phyloP scores from a whole-genome alignment of 2,329 filamentous ascomycete species.

The Diaporthe sp. region DNA sequence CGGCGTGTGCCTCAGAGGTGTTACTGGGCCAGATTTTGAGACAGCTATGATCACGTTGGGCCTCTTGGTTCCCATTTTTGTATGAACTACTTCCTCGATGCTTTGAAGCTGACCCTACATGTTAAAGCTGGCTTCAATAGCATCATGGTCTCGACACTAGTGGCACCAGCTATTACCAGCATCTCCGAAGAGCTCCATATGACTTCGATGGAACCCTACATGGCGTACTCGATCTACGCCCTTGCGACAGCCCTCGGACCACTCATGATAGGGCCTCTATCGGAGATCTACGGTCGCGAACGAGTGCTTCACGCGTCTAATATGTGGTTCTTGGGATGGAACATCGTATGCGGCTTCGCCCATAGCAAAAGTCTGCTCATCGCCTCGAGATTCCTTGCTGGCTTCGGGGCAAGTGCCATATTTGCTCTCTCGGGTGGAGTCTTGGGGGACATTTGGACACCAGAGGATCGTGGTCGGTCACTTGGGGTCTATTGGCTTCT shows the following conservation, averaged over 20 bases:
- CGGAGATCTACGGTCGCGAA: conserved; percentile 63
- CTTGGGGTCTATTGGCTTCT: conserved; percentile 54
- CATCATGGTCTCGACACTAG: conserved; percentile 65
- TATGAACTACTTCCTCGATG: too few relatives aligned
- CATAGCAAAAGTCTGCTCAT: conserved; percentile 56
- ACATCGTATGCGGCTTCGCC: conserved; percentile 59
- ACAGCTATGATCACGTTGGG: too few relatives aligned
- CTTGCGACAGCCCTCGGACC: conserved; percentile 60
- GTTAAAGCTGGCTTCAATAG: conserved; percentile 59
- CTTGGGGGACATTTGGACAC: conserved; percentile 60
- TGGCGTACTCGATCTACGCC: conserved; percentile 61
- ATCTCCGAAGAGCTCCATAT: conserved; percentile 68
- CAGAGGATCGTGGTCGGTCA: conserved; percentile 60
- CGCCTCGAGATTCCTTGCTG: conserved; percentile 60
- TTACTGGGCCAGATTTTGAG: too few relatives aligned
- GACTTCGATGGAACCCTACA: conserved; percentile 59
- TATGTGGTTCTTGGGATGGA: conserved; percentile 64
- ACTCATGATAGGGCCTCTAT: conserved; percentile 58
- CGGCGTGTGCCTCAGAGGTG: too few relatives aligned
- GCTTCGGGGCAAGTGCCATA: conserved; percentile 61
- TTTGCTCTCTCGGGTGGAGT: conserved; percentile 62
- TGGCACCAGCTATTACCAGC: conserved; percentile 62
- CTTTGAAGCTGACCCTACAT: too few relatives aligned
- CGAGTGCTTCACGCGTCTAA: conserved; percentile 59
- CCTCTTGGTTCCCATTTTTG: too few relatives aligned